These are phyloP conservation scores for Geotrichum histeridarum DNA, from an alignment of 1,139 yeast species.

Conservation along the genomic window DNA sequence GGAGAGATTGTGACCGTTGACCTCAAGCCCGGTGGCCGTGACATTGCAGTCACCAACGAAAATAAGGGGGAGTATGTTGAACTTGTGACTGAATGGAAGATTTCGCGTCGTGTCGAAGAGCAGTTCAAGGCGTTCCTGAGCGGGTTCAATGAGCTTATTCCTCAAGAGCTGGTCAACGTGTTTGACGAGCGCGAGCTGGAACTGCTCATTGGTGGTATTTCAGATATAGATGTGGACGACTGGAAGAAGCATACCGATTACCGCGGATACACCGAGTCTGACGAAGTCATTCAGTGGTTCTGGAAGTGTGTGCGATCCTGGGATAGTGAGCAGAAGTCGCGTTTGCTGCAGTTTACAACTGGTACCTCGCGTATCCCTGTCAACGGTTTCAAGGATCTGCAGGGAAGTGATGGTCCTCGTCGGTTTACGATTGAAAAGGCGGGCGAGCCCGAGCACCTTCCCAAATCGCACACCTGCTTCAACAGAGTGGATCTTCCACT, in stretches of 20 bases:
- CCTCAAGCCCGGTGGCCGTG: constrained; percentile 79
- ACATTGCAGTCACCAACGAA: constrained; percentile 88
- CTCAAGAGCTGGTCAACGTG: constrained; percentile 92
- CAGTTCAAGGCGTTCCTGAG: constrained; percentile 94
- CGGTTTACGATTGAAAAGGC: constrained; percentile 97
- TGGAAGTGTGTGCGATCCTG: constrained; percentile 91
- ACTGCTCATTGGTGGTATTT: constrained; percentile 93
- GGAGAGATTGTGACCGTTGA: constrained; percentile 91
- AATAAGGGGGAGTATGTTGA: constrained; percentile 95
- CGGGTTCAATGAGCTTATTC: constrained; percentile 95
- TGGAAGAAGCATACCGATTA: constrained; percentile 99
- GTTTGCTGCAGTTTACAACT: constrained; percentile 91
- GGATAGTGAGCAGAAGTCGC: constrained; percentile 95
- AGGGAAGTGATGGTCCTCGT: constrained; percentile 98
- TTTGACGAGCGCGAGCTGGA: constrained; percentile 97
- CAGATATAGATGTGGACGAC: constrained; percentile 95
- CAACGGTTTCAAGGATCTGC: constrained; percentile 95
- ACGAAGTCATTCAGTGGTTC: constrained; percentile 96
- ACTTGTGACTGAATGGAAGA: constrained; percentile 93
- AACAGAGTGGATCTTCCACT: constrained; percentile 90
- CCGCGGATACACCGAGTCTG: constrained; percentile 94
- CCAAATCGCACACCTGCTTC: constrained; percentile 94
- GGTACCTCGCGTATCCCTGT: constrained; percentile 99
- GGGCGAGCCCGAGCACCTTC: constrained; percentile 87
- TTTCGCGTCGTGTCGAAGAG: constrained; percentile 85